Base-by-base conservation (phyloP, 352 stramenopile genomes). In the Thraustotheca clavata region DNA sequence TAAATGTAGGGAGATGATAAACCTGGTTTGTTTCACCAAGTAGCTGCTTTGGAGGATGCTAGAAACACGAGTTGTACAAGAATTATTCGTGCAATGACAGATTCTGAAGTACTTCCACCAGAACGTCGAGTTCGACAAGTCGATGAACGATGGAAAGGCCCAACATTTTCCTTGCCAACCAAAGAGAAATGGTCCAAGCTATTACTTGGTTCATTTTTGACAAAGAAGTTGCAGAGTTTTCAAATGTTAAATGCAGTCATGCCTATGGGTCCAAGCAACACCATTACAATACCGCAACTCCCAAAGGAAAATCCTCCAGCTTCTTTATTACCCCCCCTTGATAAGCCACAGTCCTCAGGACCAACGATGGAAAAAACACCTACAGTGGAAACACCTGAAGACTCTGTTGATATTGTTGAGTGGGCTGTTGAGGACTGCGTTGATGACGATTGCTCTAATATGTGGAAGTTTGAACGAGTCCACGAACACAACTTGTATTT, bases 401-500 rank as follows among this genome's bases (percentile, higher is more conserved):
- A 18, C 52, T 33, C 46, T 3, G 55, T 14, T 33, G 38, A 8
- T 16, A 46, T 41, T 18, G 16, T 18, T 18, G 39, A 54, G 7
- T 43, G 32, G 3, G 47, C 40, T 27, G 34, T 24, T 33, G 38
- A 11, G 1, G 50, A 36, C 16, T n/a, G 16, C 20, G 34, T 22
- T 5, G 34, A 46, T 46, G 57, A 52, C 26, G 57, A 27, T n/a
- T 43, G n/a, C 3, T 27, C 14, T 27, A 20, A 27, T 18, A 54
- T 65, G 41, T 65, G 57, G 57, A 4, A 55, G 24, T 33, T 65
- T 46, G 57, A 65, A 29, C 22, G 57, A 16, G 47, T 48, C 0
- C 24, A 54, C 29, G 27, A 22, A 24, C 41, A 65, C 36, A 65
- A 65, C 29, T 38, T 65, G 38, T 65, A 65, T 36, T 65, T 65